These are phyloP conservation scores for Adansonia rubrostipa DNA, from an alignment of 441 rosid genomes.

Conservation along the genomic window DNA sequence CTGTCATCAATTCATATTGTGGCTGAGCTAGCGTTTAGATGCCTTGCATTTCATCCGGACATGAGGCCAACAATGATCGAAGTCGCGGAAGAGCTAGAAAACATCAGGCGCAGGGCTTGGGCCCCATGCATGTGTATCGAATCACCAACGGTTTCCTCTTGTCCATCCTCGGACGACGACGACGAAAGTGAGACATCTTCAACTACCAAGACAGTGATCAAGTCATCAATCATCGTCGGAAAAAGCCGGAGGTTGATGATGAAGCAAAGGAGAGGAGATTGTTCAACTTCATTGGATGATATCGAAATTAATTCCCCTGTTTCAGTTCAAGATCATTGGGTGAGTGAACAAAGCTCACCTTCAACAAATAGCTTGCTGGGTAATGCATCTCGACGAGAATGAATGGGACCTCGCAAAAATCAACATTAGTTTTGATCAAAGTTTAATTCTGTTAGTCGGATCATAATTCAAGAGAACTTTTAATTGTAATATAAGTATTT, in stretches of 20 bases:
- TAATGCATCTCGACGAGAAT: slow-evolving; percentile 48
- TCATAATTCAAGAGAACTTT: too few species aligned
- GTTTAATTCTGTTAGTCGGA: not conserved
- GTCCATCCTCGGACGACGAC: slow-evolving; percentile 39
- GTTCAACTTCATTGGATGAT: slow-evolving; percentile 43
- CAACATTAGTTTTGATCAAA: not conserved
- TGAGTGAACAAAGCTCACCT: slow-evolving; percentile 90
- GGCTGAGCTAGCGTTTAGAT: slow-evolving; percentile 86
- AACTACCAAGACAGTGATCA: slow-evolving; percentile 35
- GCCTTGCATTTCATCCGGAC: slow-evolving; percentile 83
- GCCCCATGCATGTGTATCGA: slow-evolving; percentile 51
- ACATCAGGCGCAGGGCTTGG: slow-evolving; percentile 65
- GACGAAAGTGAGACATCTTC: slow-evolving; percentile 46
- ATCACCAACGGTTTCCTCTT: slow-evolving; percentile 52
- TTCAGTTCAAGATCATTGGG: slow-evolving; percentile 88
- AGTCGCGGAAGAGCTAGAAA: slow-evolving; percentile 75
- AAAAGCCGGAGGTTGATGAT: slow-evolving; percentile 45
- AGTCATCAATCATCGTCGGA: slow-evolving; percentile 25
- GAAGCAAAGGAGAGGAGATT: not conserved
- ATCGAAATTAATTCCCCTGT: slow-evolving; percentile 69
- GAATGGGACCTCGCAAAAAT: slow-evolving; percentile 24
- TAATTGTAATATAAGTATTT: too few species aligned
- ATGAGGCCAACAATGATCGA: slow-evolving; percentile 92
- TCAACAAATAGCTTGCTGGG: slow-evolving; percentile 73
- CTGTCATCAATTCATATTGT: slow-evolving; percentile 67